Percentiles rank a stretch among this genome's conserved stretches.
Conservation (phyloP, 2,329 filamentous ascomycete species). For the Epichloe coenophiala region DNA sequence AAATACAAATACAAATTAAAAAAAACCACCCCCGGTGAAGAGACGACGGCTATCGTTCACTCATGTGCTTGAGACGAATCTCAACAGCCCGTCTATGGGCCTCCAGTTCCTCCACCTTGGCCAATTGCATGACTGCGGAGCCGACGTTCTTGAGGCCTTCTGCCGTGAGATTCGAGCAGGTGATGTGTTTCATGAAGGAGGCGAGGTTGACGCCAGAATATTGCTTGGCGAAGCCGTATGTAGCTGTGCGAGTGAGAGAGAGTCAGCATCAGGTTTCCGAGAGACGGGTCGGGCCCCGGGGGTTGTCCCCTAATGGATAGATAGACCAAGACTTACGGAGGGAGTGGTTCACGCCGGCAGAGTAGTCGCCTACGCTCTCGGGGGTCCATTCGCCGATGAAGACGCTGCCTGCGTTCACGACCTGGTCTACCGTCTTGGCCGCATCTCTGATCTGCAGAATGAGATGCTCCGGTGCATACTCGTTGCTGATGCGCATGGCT, state of each 20-base stretch:
- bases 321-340: constrained; percentile 55
- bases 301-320: background rate
- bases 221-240: constrained; percentile 95
- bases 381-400: constrained; percentile 92
- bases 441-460: constrained; percentile 81
- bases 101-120: constrained; percentile 86
- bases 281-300: too few species aligned
- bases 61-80: constrained; percentile 53
- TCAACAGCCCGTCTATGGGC: constrained; percentile 83
- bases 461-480: constrained; percentile 91
- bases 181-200: constrained; percentile 97
- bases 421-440: constrained; percentile 57
- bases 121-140: constrained; percentile 83
- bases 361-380: constrained; percentile 96
- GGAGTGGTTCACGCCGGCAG: constrained; percentile 93
- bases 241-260: constrained; percentile 42
- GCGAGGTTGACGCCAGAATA: constrained; percentile 95
- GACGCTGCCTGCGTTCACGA: constrained; percentile 89
- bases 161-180: constrained; percentile 76
- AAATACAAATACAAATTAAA: background rate
- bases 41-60: constrained; percentile 14
- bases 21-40: background rate
- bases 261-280: background rate
- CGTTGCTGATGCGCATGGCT: constrained; percentile 74
- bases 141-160: constrained; percentile 80